These are phyloP conservation scores for Mariannaea elegans DNA, from an alignment of 2,329 filamentous ascomycete species.

Conservation along the genomic window DNA sequence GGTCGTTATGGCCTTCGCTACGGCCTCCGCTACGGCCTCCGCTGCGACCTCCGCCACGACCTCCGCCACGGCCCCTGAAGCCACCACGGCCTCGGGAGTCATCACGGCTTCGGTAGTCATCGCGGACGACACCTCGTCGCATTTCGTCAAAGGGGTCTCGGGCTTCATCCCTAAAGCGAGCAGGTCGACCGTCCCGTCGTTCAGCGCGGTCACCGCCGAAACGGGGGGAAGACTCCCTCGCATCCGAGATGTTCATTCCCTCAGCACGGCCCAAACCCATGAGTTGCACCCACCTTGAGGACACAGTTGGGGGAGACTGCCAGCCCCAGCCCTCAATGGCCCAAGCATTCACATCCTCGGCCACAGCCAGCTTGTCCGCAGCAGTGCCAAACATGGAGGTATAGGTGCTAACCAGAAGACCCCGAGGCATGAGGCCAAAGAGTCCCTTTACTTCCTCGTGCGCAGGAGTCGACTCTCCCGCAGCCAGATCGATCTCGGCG, in stretches of 20 bases:
- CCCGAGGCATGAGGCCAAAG: slow-evolving; percentile 51
- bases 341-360: slow-evolving; percentile 65
- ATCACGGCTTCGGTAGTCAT: slow-evolving; percentile 26
- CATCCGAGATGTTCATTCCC: slow-evolving; percentile 48
- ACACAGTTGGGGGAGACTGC: slow-evolving; percentile 54
- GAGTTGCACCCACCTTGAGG: slow-evolving; percentile 38
- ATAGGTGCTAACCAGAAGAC: slow-evolving; percentile 57
- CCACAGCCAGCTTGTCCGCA: slow-evolving; percentile 50
- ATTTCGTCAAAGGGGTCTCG: slow-evolving; percentile 41
- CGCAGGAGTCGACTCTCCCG: slow-evolving; percentile 56
- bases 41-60: not conserved
- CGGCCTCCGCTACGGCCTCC: slow-evolving; percentile 25
- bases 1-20: slow-evolving; percentile 4
- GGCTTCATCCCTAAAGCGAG: slow-evolving; percentile 7
- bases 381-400: slow-evolving; percentile 63
- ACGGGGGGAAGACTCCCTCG: slow-evolving; percentile 3
- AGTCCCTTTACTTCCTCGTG: slow-evolving; percentile 56
- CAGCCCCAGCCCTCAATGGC: slow-evolving; percentile 61
- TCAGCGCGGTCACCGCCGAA: slow-evolving; percentile 21
- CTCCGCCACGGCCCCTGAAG: not conserved
- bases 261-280: slow-evolving; percentile 42
- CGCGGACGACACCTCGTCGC: slow-evolving; percentile 38
- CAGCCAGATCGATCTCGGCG: slow-evolving; percentile 62
- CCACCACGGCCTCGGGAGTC: slow-evolving; percentile 30
- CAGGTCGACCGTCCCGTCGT: slow-evolving; percentile 20